Evolutionary conservation across 495 filamentous ascomycete genomes (phyloP), one percentile per base, ranked within the genome.

Genomic region (Aspergillus indologenus): DNA sequence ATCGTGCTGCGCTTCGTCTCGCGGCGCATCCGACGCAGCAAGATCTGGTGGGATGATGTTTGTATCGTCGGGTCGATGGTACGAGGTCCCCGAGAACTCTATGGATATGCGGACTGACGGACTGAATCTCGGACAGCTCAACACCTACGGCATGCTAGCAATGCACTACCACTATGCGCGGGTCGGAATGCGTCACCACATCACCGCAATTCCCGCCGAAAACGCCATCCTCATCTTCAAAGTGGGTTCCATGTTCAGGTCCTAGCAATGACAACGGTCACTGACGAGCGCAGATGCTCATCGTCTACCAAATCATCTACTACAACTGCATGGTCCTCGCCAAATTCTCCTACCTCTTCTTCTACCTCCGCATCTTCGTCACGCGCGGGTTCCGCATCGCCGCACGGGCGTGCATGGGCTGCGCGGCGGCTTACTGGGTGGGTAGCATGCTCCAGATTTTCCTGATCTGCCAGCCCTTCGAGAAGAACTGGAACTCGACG

Each of bases 291-390:
- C 26, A 57, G 54, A 62, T 65, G 60, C 62, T 68, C 18, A 59
- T 68, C 15, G 44, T 61, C 44, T 65, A 68, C 54, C 62, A 68
- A 43, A 57, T 67, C 14, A 43, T 65, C 9, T 69, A 77, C 55
- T 74, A 71, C 19, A 60, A 71, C 29, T 63, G 69, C 46, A 68
- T 83, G 22, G 66, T 70, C 17, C 60, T 79, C 18, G 77, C 75
- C 40, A 82, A 83, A 58, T 57, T 81, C 31, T 78, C 77, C 43
- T 76, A 82, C 34, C 74, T 82, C 9, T 71, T 71, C 61, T 81
- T 82, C 64, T 82, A 82, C 65, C 70, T 81, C 22, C 78, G 77
- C 34, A 73, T 82, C 47, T 82, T 82, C 54, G 59, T 75, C 42
- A 69, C 75, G 24, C 47, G 57, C 2, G 65, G 62, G 1, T 76